Conservation (phyloP, 164 flowering plant species). For the Echeveria elegans region DNA sequence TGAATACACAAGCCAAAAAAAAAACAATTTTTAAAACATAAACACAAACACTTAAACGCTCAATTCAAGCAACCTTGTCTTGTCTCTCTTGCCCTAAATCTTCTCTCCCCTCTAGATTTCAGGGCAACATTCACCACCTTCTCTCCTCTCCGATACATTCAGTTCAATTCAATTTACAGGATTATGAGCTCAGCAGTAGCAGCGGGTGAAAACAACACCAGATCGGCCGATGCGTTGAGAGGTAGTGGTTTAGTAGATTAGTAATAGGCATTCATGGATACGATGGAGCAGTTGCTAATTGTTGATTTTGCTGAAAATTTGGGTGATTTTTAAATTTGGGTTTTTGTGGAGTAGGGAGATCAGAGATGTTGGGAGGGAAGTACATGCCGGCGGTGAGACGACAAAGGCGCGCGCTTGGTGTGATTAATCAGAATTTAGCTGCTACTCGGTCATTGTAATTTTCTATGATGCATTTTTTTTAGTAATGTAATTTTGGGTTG, state of each 20-base stretch:
- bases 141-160: neutral
- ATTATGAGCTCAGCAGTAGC: neutral
- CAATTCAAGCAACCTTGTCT: neutral
- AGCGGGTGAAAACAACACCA: conserved; percentile 23
- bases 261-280: neutral
- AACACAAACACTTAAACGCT: conserved; percentile 10
- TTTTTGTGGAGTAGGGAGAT: conserved; percentile 16
- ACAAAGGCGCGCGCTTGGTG: conserved; percentile 40
- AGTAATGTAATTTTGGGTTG: conserved; percentile 18
- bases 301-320: neutral
- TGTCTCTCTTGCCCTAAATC: neutral
- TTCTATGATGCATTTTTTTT: conserved; percentile 13
- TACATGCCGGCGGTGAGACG: conserved; percentile 25
- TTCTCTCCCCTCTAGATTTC: neutral
- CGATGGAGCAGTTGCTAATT: neutral
- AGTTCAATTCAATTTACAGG: neutral
- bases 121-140: neutral
- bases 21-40: conserved; percentile 9
- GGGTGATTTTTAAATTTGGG: conserved; percentile 1
- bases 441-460: conserved; percentile 29
- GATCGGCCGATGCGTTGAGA: conserved; percentile 19
- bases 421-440: conserved; percentile 35
- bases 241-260: no score
- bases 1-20: no score
- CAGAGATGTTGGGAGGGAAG: conserved; percentile 22